Base-by-base conservation (phyloP, 148 eudicot genomes). In the Dianthus caryophyllus region DNA sequence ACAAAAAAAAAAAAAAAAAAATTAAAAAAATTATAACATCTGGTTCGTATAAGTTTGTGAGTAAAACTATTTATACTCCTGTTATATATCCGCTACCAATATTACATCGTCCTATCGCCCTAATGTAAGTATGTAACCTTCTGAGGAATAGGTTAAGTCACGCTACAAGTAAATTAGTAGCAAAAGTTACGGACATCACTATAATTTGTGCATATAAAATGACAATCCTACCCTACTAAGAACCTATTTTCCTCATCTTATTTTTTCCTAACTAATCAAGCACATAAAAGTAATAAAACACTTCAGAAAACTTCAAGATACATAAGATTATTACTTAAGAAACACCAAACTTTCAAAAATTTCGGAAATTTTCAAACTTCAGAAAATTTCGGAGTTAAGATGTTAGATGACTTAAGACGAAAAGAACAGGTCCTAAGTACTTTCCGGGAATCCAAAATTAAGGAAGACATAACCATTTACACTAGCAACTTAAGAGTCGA, bases 161-260 rank as follows among this genome's bases (percentile, higher is more conserved):
- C n/a, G 29, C 18, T 26, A 26, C 61, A 27, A 56, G 61, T 57
- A 30, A 11, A 29, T 11, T 29, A 0, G 18, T 14, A 4, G 61
- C 38, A 29, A 57, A 57, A 57, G 60, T 24, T 55, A 25, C 30
- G 29, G 61, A 56, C 33, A 56, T 15, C 61, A 26, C 36, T 27
- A 24, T 3, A 27, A 27, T 5, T 36, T 15, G 18, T 53, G 57
- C 29, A 56, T 18, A 47, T 47, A 47, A 14, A 56, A 51, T 56
- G 14, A 15, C 31, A 56, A 56, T 56, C 9, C 29, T 2, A 56
- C 36, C 36, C 20, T 56, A 4, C n/a, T 5, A 56, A 56, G 61
- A 13, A 56, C 39, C 8, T 8, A 3, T 8, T 33, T 8, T 8
- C 3, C 8, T 33, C 8, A 3, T 33, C 8, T 33, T 3, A 33